Conservation (phyloP, 495 filamentous ascomycete genomes). For the Lepraria neglecta region DNA sequence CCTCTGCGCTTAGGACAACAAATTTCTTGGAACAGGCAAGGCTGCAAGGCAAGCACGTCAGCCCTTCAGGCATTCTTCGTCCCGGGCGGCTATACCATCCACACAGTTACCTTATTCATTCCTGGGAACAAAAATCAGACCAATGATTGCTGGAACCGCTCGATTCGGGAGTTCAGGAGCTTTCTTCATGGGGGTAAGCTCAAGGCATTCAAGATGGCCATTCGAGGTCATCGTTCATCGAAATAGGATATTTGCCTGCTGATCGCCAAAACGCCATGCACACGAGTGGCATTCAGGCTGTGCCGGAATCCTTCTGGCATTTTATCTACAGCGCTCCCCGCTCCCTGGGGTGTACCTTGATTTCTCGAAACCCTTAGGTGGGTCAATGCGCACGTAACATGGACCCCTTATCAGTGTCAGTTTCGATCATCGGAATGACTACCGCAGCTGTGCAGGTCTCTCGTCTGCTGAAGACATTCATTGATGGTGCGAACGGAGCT, state of each 20-base stretch:
- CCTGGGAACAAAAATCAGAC: background rate
- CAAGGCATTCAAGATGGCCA: background rate
- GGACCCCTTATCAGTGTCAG: slow-evolving; percentile 26
- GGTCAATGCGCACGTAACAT: slow-evolving; percentile 4
- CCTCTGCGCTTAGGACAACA: background rate
- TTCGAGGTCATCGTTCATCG: background rate
- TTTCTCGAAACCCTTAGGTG: background rate
- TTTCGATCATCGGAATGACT: slow-evolving; percentile 24
- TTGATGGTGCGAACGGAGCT: slow-evolving; percentile 21
- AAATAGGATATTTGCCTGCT: background rate
- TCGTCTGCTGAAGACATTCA: slow-evolving; percentile 19
- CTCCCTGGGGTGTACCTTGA: background rate
- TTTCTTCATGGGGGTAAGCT: background rate
- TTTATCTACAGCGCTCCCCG: background rate
- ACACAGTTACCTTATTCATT: background rate
- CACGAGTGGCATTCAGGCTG: background rate
- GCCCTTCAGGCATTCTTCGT: background rate
- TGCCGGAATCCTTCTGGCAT: background rate
- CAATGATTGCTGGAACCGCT: background rate
- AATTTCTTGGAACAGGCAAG: background rate
- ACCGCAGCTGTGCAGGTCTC: slow-evolving; percentile 24
- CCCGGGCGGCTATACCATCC: background rate
- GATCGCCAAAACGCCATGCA: background rate
- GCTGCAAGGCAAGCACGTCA: slow-evolving; percentile 11
- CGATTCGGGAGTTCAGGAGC: background rate